Conservation (phyloP, 495 filamentous ascomycete genomes). For the Hyaloscypha variabilis region DNA sequence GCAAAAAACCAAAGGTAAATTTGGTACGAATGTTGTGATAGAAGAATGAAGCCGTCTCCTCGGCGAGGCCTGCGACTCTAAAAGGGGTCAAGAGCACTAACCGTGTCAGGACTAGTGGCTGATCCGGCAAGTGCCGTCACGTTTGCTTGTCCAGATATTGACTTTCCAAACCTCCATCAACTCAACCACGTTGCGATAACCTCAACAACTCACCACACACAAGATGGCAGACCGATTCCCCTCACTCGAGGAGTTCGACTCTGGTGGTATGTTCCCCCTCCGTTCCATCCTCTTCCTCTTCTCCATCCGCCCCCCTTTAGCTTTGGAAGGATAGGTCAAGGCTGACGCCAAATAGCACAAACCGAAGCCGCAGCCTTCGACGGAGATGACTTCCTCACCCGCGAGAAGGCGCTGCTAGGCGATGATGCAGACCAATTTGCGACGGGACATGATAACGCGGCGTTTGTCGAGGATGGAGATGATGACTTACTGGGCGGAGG, state of each 20-base stretch:
- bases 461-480: constrained; percentile 57
- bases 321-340: background rate
- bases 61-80: too few relatives aligned
- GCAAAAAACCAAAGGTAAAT: too few relatives aligned
- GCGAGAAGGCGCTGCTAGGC: constrained; percentile 85
- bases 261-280: constrained; percentile 61
- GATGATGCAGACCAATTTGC: constrained; percentile 93
- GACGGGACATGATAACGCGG: constrained; percentile 70
- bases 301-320: background rate
- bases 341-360: constrained; percentile 49
- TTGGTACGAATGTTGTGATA: too few relatives aligned
- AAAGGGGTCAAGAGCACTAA: too few relatives aligned
- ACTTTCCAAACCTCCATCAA: constrained; percentile 19
- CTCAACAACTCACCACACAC: constrained; percentile 17
- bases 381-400: constrained; percentile 77
- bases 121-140: constrained; percentile 11
- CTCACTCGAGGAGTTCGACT: constrained; percentile 93
- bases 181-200: constrained; percentile 7
- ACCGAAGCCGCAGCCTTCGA: constrained; percentile 48
- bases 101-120: too few relatives aligned
- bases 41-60: too few relatives aligned
- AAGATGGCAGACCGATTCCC: constrained; percentile 95
- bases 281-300: background rate
- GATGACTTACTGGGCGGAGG: constrained; percentile 74
- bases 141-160: constrained; percentile 29